Base-by-base conservation (phyloP, 202 grass and related monocot species). In the Carex sylvatica region DNA sequence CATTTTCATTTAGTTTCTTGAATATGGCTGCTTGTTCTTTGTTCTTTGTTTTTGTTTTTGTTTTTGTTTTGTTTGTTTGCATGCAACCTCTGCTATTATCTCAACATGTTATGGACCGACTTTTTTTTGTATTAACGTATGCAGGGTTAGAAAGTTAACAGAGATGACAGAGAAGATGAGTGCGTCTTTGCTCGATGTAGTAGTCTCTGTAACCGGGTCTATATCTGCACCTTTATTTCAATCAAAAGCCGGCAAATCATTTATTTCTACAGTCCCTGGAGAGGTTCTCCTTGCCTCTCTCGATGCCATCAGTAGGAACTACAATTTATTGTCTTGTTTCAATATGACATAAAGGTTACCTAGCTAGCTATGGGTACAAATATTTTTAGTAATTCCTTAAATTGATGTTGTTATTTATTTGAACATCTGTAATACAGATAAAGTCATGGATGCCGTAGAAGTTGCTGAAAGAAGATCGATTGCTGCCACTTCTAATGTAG, bases 101-200 rank as follows among this genome's bases (percentile, higher is more conserved):
- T 49, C 19, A 19, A 71, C 51, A 76, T 55, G 51, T 76, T 76
- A 56, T 5, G 2, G 33, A 19, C 51, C 18, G 20, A 53, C 0
- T 9, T 35, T 18, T 76, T 76, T 76, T 2, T 76, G 15, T 35
- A 16, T 35, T 76, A 77, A 56, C 19, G 4, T 56, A 77, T 56
- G 85, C 92, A 98, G 95, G 84, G 95, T 93, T 24, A 88, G 89
- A 86, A 89, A 92, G 78, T 42, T 98, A 28, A 91, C 95, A 42
- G 92, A 95, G 85, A 95, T 98, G 92, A 95, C 95, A 2, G 95
- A 98, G 84, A 91, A 85, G 71, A 95, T 95, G 83, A 98, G 96
- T 82, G 78, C 89, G 40, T 92, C 86, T 44, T 79, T 99, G 88
- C 96, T 99, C 0, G 88, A 95, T 14, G 90, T 88, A 4, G 85